Evolutionary conservation across 2,329 filamentous ascomycete genomes (phyloP).

Genomic region (Trichoderma polysporum): DNA sequence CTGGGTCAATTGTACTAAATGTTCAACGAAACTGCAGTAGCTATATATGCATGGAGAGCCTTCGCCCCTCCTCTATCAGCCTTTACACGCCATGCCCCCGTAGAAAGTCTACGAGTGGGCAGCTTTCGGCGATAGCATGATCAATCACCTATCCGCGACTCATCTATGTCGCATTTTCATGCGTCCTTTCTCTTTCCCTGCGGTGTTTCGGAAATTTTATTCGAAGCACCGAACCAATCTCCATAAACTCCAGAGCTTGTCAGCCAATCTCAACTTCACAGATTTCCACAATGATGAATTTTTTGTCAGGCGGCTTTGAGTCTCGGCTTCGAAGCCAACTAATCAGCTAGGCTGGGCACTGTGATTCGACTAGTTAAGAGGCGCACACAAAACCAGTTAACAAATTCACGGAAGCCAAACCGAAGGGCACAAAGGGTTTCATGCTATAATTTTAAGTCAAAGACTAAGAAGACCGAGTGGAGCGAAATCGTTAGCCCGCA

Average conservation of each 20-base stretch:
- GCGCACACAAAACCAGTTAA: neutral
- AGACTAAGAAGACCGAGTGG: neutral
- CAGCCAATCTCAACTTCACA: too few species aligned
- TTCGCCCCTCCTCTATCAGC: neutral
- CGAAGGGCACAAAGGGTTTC: neutral
- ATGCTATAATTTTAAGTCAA: too few species aligned
- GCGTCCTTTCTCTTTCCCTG: too few species aligned
- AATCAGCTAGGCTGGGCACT: neutral
- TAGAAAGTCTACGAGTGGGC: too few species aligned
- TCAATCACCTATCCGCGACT: neutral
- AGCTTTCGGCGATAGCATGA: too few species aligned
- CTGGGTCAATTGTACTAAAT: neutral
- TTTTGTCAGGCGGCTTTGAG: too few species aligned
- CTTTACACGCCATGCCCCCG: neutral
- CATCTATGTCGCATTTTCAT: neutral
- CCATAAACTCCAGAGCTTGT: neutral
- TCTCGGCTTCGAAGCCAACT: neutral
- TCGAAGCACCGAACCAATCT: neutral
- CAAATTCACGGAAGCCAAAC: neutral
- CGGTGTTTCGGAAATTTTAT: neutral
- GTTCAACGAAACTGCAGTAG: neutral
- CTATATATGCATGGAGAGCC: neutral
- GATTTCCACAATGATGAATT: too few species aligned
- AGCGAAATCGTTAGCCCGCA: neutral
- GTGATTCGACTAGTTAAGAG: neutral